Base-by-base conservation (phyloP, 2,329 filamentous ascomycete genomes). In the Fusarium coffeatum region DNA sequence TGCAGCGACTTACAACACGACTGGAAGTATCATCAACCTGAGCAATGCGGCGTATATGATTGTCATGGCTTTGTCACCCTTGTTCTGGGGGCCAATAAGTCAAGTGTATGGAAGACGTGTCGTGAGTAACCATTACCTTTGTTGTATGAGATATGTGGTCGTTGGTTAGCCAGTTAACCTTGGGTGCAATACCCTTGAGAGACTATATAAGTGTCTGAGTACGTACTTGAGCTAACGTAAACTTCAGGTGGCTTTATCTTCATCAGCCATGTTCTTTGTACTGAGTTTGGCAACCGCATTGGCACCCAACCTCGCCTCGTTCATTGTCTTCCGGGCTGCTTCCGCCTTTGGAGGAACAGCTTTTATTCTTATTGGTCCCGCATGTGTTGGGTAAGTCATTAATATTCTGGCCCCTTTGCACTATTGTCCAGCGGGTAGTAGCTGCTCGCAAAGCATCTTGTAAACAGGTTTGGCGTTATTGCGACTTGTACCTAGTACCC, bases 301-400 rank as follows among this genome's bases (percentile, higher is more conserved):
- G 15, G 86, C 92, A 6, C 91, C 92, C 0, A 91, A 93, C 69
- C 81, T 95, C 22, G 86, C 86, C 2, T 82, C 88, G 0, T 95
- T 93, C 78, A 93, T 92, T 76, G 83, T 93, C 53, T 93, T 94
- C 75, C 88, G 92, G 9, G 87, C 92, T 48, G 81, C 93, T 28
- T 92, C 90, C 1, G 92, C 91, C 0, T 91, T 93, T 72, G 89
- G 92, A 79, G 92, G 92, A 16, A 93, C 91, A 0, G 88, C 89
- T 0, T 93, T 94, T 69, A 83, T 94, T 15, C 87, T 93, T 13
- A 87, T 93, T 42, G 92, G 92, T 1, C 88, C 88, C 15, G 87
- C 89, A 4, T 90, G 90, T 57, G 89, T 94, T 58, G 90, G 90
- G 83, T 84, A 72, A 66, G 79, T 85, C 13, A 15, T 9, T 30